A percentile compares a stretch with the other conserved stretches of the same genome.
Conservation (phyloP, 331 rosid genomes). For the Malus hybrid region DNA sequence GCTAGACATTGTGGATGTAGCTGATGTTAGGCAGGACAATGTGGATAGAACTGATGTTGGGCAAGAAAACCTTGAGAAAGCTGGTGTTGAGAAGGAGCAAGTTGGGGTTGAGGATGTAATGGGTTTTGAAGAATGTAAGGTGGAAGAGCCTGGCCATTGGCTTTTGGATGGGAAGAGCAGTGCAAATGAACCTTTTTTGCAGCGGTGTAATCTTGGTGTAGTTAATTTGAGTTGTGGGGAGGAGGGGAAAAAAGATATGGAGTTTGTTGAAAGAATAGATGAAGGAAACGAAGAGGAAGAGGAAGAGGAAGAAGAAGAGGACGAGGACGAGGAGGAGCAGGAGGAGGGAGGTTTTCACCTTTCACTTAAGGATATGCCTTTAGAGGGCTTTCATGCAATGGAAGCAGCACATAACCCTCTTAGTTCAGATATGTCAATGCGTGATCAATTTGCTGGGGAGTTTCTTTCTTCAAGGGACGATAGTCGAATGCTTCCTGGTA, state of each 20-base stretch:
- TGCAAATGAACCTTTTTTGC: slow-evolving; percentile 32
- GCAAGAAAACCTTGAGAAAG: slow-evolving; percentile 23
- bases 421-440: slow-evolving; percentile 59
- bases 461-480: slow-evolving; percentile 70
- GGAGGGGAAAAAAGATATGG: slow-evolving; percentile 13
- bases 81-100: background rate
- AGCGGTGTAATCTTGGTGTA: slow-evolving; percentile 38
- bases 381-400: slow-evolving; percentile 60
- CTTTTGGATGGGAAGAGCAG: slow-evolving; percentile 36
- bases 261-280: slow-evolving; percentile 14
- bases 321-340: slow-evolving; percentile 39
- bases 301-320: slow-evolving; percentile 15
- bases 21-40: slow-evolving; percentile 34
- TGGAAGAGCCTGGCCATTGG: slow-evolving; percentile 47
- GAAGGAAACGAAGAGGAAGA: slow-evolving; percentile 33
- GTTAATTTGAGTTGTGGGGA: slow-evolving; percentile 20
- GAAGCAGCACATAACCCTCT: slow-evolving; percentile 42
- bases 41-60: slow-evolving; percentile 26
- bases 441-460: slow-evolving; percentile 41
- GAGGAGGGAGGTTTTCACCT: slow-evolving; percentile 43
- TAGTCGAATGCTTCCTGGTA: slow-evolving; percentile 36
- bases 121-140: slow-evolving; percentile 52
- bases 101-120: slow-evolving; percentile 29
- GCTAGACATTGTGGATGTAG: background rate
- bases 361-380: slow-evolving; percentile 36